Evolutionary conservation across 1,284 basidiomycete genomes (phyloP), one percentile per base, ranked within the genome.

Genomic region (Fistulinella staudtii): DNA sequence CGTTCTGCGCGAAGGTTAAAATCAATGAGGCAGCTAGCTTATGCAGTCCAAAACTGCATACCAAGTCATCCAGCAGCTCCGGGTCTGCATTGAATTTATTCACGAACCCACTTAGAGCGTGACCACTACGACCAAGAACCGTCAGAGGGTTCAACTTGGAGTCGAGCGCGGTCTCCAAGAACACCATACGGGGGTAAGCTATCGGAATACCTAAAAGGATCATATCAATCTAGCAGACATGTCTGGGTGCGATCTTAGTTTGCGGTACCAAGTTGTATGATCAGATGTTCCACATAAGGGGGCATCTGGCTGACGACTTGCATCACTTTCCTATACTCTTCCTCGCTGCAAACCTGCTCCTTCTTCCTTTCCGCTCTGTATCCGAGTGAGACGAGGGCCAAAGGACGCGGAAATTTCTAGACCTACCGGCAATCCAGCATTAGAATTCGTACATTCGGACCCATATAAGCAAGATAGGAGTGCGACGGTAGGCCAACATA

Each of bases 11-110:
- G 21, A 31, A 38, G 15, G 31, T 46, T 20, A 33, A 21, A 28
- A 28, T 45, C 18, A 36, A n/a, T 22, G 18, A 44, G 18, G 34
- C 8, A 29, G 10, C 4, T 3, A 17, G 23, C 4, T 14, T 11
- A 18, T 36, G 21, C n/a, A 24, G 45, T 33, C 23, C 28, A 10
- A 38, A 39, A 39, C 24, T 5, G 58, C 77, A 41, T 51, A 85
- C 85, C 63, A 96, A 74, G 69, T 97, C 93, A 67, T 98, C 93
- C 42, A 96, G 75, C 31, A 96, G 68, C 65, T 95, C 93, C 0
- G 91, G 86, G 39, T 93, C 89, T 22, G 82, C 82, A 65, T 96
- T 93, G 68, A 95, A 96, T 62, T 89, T 90, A 66, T 95, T 94
- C 20, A 92, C 82, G 57, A 94, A 88, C 8, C 88, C 82, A 25